phyloP scores from a whole-genome alignment of 345 rosid genomes.

The Syzygium jambos region DNA sequence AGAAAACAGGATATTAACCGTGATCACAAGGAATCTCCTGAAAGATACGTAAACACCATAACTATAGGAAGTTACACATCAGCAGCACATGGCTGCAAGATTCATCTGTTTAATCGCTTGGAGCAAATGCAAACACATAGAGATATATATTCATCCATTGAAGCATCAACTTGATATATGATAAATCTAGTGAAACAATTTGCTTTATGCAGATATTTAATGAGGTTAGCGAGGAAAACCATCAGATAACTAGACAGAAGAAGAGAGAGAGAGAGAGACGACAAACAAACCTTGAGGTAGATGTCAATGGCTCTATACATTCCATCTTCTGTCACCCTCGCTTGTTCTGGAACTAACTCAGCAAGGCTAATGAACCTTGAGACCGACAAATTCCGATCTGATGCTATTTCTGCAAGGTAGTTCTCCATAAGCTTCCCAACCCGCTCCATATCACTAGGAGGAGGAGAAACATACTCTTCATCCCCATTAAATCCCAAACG shows the following conservation, averaged over 20 bases:
- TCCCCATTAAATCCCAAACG: conserved; percentile 20
- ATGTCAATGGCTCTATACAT: conserved; percentile 84
- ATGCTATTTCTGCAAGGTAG: conserved; percentile 80
- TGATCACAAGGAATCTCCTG: neutral
- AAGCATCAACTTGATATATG: neutral
- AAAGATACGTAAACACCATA: neutral
- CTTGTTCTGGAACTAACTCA: conserved; percentile 75
- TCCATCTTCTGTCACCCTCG: conserved; percentile 80
- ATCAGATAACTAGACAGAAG: neutral
- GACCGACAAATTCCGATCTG: conserved; percentile 58
- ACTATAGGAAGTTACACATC: neutral
- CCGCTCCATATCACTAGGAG: conserved; percentile 51
- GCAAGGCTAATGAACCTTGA: conserved; percentile 56
- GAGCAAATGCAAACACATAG: neutral
- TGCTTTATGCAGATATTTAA: neutral
- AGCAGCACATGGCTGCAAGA: neutral
- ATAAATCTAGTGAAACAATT: too few relatives aligned
- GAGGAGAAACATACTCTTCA: conserved; percentile 36
- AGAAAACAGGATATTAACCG: neutral
- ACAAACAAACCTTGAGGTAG: conserved; percentile 69
- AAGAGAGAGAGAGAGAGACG: neutral
- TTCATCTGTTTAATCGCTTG: neutral
- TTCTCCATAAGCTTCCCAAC: conserved; percentile 89
- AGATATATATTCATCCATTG: neutral
- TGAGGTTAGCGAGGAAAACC: neutral